Base-by-base conservation (phyloP, 805 yeast species). In the Spathaspora arborariae region DNA sequence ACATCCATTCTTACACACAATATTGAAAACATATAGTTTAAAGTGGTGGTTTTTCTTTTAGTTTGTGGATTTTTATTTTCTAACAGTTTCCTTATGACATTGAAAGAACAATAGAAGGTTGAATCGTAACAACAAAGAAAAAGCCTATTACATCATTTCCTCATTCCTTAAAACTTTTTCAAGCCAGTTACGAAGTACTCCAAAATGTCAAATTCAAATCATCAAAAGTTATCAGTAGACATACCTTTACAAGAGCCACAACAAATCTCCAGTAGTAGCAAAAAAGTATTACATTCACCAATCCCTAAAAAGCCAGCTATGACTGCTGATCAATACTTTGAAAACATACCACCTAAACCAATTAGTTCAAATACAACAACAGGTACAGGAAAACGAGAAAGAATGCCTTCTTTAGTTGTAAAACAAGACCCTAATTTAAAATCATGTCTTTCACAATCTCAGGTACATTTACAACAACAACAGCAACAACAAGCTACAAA, bases 401-500 rank as follows among this genome's bases (percentile, higher is more conserved):
- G 36, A 11, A 44, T 45, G 19, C 57, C 55, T 4, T 50, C 50
- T 22, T 48, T 56, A 19, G 45, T 51, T 5, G 56, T 56, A 3
- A 52, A 52, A 33, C 48, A 50, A 20, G 59, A 56, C 38, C 54
- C 56, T 4, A 49, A 46, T 40, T 50, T 57, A 22, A 55, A 54
- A 30, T 56, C 60, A 18, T 57, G 61, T 42, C 45, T 57, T 11
- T 36, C 44, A 15, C 44, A 41, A 16, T 35, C 38, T 2, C 38
- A 16, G 13, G 3, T 35, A 9, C 38, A 16, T 10, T 16, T 19
- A 11, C 11, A 13, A 20, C 20, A 21, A 38, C 26, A 8, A 16
- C 20, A 20, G 18, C 41, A 13, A 38, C 41, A 3, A 9, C 9
- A 35, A 35, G 11, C 38, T 10, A 16, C 38, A 35, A 24, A 22